phyloP scores from a whole-genome alignment of 768 basidiomycete genomes.

The Mycena maculata region DNA sequence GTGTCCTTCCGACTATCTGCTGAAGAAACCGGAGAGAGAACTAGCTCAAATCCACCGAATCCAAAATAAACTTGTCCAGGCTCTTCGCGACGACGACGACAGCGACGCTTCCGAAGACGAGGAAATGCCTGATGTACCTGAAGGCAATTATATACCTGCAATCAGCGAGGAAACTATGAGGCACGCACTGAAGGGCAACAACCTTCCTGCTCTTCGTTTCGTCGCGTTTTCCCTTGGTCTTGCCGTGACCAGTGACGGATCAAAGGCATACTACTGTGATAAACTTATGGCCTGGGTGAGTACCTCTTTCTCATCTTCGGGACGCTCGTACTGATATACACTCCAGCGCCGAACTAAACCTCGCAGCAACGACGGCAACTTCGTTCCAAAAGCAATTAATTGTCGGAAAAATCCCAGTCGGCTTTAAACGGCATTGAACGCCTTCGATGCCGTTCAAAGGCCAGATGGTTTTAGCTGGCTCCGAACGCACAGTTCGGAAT shows the following conservation, averaged over 20 bases:
- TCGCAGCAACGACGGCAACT: neutral
- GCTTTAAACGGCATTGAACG: no score
- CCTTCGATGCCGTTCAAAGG: no score
- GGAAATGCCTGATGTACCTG: slow-evolving; percentile 15
- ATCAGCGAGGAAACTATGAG: slow-evolving; percentile 7
- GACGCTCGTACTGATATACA: neutral
- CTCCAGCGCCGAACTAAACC: slow-evolving; percentile 24
- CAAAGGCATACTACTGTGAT: neutral
- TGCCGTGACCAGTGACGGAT: no score
- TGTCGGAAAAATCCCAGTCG: no score
- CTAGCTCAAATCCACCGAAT: slow-evolving; percentile 1
- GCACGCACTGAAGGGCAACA: no score
- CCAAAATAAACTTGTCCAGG: slow-evolving; percentile 15
- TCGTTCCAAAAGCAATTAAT: slow-evolving; percentile 23
- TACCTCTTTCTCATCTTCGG: neutral
- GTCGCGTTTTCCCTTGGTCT: no score
- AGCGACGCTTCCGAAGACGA: slow-evolving; percentile 1
- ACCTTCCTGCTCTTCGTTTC: no score
- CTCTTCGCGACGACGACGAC: slow-evolving; percentile 5
- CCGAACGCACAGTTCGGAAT: no score
- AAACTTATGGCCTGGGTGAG: slow-evolving; percentile 14
- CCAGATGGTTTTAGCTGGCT: no score
- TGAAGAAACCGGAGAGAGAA: slow-evolving; percentile 7
- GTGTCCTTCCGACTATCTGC: slow-evolving; percentile 12
- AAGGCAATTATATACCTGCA: slow-evolving; percentile 7